Evolutionary conservation across 148 eudicot species (phyloP).

Genomic region (Pouteria glomerata): DNA sequence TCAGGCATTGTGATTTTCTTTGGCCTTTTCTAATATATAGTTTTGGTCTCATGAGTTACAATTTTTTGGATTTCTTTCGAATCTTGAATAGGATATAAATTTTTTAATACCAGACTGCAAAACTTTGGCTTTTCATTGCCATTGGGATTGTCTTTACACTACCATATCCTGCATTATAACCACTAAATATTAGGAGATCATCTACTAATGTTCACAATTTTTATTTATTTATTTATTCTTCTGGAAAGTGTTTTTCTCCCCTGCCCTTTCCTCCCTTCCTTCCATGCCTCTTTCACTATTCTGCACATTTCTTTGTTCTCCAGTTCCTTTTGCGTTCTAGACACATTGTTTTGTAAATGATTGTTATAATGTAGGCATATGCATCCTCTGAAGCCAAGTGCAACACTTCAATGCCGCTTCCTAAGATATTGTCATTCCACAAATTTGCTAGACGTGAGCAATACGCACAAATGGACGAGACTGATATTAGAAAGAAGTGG

Average conservation of each 20-base stretch:
- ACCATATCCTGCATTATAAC: not conserved
- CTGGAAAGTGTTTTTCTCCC: not conserved
- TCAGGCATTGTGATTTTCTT: not conserved
- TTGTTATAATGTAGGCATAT: constrained; percentile 63
- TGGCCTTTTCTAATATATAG: not conserved
- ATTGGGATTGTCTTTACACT: not conserved
- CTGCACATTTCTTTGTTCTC: not conserved
- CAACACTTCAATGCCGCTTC: constrained; percentile 57
- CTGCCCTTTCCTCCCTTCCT: not conserved
- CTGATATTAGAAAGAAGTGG: constrained; percentile 56
- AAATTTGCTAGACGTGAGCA: constrained; percentile 94
- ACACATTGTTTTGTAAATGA: constrained; percentile 6
- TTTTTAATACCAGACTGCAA: not conserved
- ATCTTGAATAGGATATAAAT: not conserved
- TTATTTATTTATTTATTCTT: too few species aligned
- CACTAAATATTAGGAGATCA: not conserved
- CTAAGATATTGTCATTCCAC: constrained; percentile 92
- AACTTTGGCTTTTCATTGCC: not conserved
- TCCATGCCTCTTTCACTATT: not conserved
- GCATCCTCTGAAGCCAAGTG: constrained; percentile 66
- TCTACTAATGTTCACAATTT: not conserved
- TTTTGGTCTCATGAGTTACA: not conserved
- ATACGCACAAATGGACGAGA: constrained; percentile 62
- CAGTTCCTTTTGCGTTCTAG: not conserved
- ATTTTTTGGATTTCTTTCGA: not conserved